Evolutionary conservation across 2,329 filamentous ascomycete species (phyloP).

Genomic region (Didymella pinodella): DNA sequence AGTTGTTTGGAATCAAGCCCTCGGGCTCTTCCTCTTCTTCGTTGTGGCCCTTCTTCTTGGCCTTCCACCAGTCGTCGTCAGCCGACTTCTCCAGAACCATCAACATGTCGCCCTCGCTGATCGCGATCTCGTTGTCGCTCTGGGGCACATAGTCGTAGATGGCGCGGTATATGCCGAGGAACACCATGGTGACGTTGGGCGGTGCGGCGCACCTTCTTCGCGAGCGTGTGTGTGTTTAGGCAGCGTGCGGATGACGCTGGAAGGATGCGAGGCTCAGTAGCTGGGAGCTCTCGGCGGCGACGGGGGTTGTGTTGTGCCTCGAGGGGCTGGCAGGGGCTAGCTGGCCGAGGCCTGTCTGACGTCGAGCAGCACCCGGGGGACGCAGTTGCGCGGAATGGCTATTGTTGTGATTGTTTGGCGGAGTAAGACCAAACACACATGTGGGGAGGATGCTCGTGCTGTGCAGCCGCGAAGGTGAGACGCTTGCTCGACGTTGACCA

Average conservation of each 20-base stretch:
- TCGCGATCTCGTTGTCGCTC: constrained; percentile 82
- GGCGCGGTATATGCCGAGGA: constrained; percentile 88
- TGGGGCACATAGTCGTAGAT: constrained; percentile 93
- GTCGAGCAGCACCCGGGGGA: constrained; percentile 8
- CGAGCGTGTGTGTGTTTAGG: constrained; percentile 3
- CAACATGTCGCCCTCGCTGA: constrained; percentile 85
- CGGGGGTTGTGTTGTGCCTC: constrained; percentile 16
- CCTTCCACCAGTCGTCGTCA: constrained; percentile 90
- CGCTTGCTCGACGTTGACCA: constrained; percentile 14
- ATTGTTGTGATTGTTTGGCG: constrained; percentile 10
- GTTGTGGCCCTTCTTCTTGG: constrained; percentile 80
- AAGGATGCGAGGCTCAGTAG: constrained; percentile 15
- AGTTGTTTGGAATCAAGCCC: constrained; percentile 91
- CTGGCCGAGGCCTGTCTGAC: constrained; percentile 16
- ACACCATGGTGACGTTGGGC: constrained; percentile 71
- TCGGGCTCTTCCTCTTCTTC: constrained; percentile 92
- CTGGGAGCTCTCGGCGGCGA: constrained; percentile 19
- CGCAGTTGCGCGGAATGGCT: constrained; percentile 3
- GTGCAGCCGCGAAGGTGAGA: constrained; percentile 18
- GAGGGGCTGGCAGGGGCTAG: constrained; percentile 22
- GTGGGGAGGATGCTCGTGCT: constrained; percentile 21
- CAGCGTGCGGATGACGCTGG: constrained; percentile 16
- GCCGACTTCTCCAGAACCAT: constrained; percentile 84
- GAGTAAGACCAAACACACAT: constrained; percentile 19
- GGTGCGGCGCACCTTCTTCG: constrained; percentile 19